These are phyloP conservation scores for Limonium bicolor DNA, from an alignment of 148 eudicot species.

Conservation along the genomic window DNA sequence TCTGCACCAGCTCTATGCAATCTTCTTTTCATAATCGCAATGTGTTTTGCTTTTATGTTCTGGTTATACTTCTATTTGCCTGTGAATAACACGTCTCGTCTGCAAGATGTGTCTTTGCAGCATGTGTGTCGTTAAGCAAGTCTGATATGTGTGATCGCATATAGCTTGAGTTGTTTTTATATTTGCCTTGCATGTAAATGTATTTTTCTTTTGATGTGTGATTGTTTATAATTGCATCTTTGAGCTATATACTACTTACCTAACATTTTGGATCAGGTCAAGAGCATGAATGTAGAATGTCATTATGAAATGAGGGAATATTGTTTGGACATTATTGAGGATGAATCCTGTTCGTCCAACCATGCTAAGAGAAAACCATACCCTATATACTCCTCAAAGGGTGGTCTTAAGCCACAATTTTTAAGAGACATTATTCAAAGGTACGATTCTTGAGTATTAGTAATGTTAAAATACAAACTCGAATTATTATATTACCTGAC, in stretches of 20 bases:
- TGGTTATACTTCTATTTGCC: too few species aligned
- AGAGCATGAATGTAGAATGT: slow-evolving; percentile 36
- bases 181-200: too few species aligned
- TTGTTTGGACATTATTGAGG: slow-evolving; percentile 52
- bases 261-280: slow-evolving; percentile 32
- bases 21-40: too few species aligned
- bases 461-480: too few species aligned
- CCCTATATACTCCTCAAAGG: slow-evolving; percentile 85
- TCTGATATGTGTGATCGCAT: too few species aligned
- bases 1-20: too few species aligned
- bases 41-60: too few species aligned
- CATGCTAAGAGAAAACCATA: slow-evolving; percentile 44
- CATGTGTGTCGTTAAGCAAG: too few species aligned
- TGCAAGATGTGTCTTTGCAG: too few species aligned
- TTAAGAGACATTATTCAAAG: slow-evolving; percentile 58
- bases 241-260: slow-evolving; percentile 3
- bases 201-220: neutral
- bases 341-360: slow-evolving; percentile 40
- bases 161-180: too few species aligned
- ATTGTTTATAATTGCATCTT: neutral
- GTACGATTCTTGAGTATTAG: slow-evolving; percentile 17
- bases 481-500: too few species aligned
- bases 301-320: slow-evolving; percentile 93
- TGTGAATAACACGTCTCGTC: too few species aligned
- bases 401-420: slow-evolving; percentile 57